Evolutionary conservation across 768 basidiomycete species (phyloP).

Genomic region (Nidularia pulvinata): DNA sequence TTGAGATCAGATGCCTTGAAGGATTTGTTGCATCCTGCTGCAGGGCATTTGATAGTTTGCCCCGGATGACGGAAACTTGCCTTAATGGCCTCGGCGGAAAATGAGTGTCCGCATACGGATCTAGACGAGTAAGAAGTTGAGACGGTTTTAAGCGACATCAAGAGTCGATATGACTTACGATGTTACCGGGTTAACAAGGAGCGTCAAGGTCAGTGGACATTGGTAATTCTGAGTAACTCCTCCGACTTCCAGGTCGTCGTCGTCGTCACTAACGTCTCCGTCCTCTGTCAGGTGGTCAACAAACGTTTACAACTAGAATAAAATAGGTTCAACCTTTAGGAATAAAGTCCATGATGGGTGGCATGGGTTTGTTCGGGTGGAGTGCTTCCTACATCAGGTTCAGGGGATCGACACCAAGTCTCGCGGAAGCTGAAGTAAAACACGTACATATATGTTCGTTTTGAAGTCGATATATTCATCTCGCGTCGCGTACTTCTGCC

Average conservation of each 20-base stretch:
- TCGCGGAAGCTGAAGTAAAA: too few relatives aligned
- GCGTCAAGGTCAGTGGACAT: constrained; percentile 76
- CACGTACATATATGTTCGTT: constrained; percentile 65
- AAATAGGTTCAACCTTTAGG: constrained; percentile 49
- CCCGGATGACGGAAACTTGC: constrained; percentile 50
- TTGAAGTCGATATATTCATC: constrained; percentile 62
- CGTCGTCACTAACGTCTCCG: constrained; percentile 80
- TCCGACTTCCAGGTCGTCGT: constrained; percentile 89
- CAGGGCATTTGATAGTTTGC: constrained; percentile 54
- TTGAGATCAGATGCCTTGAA: constrained; percentile 53
- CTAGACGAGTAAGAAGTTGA: constrained; percentile 40
- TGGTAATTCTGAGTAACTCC: constrained; percentile 83
- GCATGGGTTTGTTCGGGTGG: constrained; percentile 68
- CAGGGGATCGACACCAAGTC: background rate
- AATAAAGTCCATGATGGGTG: constrained; percentile 75
- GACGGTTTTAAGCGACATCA: constrained; percentile 1
- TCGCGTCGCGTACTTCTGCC: constrained; percentile 77
- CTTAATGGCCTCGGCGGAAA: constrained; percentile 69
- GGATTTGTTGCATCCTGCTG: constrained; percentile 66
- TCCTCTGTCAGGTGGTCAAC: constrained; percentile 49
- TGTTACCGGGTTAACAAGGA: constrained; percentile 73
- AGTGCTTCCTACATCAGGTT: constrained; percentile 53
- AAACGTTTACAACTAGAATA: background rate
- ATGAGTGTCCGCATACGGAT: constrained; percentile 77
- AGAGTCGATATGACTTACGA: constrained; percentile 53